Evolutionary conservation across 441 rosid species (phyloP).

Genomic region (Erodium moschatum): DNA sequence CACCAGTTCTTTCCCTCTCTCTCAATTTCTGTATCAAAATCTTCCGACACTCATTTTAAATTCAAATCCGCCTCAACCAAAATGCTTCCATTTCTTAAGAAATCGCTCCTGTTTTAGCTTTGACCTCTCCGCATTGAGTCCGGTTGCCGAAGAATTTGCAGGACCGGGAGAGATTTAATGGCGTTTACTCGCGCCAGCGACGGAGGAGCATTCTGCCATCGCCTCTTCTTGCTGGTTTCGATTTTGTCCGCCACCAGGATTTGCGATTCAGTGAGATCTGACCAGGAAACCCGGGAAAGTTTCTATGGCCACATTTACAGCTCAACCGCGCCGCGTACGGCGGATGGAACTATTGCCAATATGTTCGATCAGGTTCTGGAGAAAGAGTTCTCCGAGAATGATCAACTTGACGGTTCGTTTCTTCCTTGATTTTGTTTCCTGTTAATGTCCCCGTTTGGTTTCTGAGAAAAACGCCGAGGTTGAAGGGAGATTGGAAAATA

Average conservation of each 20-base stretch:
- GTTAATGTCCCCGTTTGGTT: neutral
- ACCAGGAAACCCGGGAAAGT: slow-evolving; percentile 65
- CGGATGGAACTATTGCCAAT: slow-evolving; percentile 72
- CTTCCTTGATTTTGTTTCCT: neutral
- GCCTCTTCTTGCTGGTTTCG: slow-evolving; percentile 23
- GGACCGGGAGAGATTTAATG: neutral
- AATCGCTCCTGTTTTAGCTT: neutral
- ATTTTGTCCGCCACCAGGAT: slow-evolving; percentile 19
- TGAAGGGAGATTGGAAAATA: neutral
- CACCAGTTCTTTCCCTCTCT: neutral
- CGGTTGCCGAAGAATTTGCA: neutral
- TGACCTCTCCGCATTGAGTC: too few species aligned
- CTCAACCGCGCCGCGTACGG: slow-evolving; percentile 50
- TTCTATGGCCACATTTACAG: slow-evolving; percentile 80
- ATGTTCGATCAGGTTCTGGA: slow-evolving; percentile 90
- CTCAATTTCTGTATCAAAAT: neutral
- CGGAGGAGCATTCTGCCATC: neutral
- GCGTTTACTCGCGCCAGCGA: neutral
- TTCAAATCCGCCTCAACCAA: slow-evolving; percentile 2
- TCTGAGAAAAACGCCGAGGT: neutral
- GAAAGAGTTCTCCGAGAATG: slow-evolving; percentile 88
- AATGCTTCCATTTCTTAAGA: neutral
- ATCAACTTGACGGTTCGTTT: slow-evolving; percentile 68
- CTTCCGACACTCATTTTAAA: neutral
- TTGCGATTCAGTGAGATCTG: slow-evolving; percentile 55